phyloP scores from a whole-genome alignment of 305 asterid species.

The Salvia sclarea region DNA sequence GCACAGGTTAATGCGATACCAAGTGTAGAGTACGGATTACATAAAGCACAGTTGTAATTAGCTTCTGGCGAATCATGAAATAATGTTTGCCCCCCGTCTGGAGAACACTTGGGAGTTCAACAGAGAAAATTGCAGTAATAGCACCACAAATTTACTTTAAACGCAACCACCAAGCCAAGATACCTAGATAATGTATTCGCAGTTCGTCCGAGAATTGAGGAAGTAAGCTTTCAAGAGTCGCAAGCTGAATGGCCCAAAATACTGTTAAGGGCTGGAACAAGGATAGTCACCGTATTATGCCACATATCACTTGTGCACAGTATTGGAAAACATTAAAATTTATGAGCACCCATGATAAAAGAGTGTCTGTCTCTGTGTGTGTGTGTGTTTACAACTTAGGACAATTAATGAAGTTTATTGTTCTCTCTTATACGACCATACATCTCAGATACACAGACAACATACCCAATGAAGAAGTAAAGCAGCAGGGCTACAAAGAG shows the following conservation, averaged over 20 bases:
- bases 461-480: slow-evolving; percentile 95
- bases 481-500: slow-evolving; percentile 77
- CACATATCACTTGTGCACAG: slow-evolving; percentile 5
- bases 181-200: slow-evolving; percentile 84
- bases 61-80: not conserved
- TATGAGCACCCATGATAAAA: not conserved
- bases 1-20: not conserved
- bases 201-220: slow-evolving; percentile 49
- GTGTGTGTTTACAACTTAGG: not conserved
- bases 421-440: not conserved
- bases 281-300: slow-evolving; percentile 23
- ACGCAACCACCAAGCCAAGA: slow-evolving; percentile 16
- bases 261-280: slow-evolving; percentile 72
- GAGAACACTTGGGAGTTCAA: not conserved
- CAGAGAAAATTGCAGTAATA: not conserved
- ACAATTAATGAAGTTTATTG: not conserved
- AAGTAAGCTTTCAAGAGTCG: slow-evolving; percentile 49
- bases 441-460: slow-evolving; percentile 8
- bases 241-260: slow-evolving; percentile 69
- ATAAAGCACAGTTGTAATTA: not conserved
- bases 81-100: not conserved
- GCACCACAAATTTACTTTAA: slow-evolving; percentile 15
- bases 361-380: not conserved
- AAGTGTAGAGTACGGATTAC: not conserved
- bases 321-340: slow-evolving; percentile 10